phyloP scores from a whole-genome alignment of 495 filamentous ascomycete species.

The Hypomontagnella submonticulosa region DNA sequence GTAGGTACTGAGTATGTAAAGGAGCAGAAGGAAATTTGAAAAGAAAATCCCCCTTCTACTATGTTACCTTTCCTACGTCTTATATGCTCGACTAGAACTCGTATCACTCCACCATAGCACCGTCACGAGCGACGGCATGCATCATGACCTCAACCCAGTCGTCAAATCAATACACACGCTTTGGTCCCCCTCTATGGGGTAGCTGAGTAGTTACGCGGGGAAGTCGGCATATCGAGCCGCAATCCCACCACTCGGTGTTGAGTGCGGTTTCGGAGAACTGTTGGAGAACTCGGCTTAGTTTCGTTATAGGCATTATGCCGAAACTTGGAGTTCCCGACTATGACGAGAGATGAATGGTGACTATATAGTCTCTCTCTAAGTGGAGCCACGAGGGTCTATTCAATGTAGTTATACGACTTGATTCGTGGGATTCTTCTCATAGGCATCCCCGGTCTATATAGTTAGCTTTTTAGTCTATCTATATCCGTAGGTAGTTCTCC shows the following conservation, averaged over 20 bases:
- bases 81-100: conserved; percentile 2
- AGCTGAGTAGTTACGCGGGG: conserved; percentile 31
- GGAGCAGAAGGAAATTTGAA: not conserved
- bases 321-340: conserved; percentile 13
- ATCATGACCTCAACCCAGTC: conserved; percentile 13
- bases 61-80: not conserved
- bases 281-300: conserved; percentile 23
- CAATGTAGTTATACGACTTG: not conserved
- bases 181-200: conserved; percentile 11
- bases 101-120: conserved; percentile 8
- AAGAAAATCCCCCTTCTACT: not conserved
- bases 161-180: conserved; percentile 23
- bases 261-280: conserved; percentile 35
- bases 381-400: not conserved
- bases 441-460: not conserved
- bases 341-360: conserved; percentile 1
- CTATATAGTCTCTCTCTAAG: not conserved
- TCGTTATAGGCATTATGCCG: conserved; percentile 11
- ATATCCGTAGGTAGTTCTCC: conserved; percentile 2
- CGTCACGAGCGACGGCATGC: conserved; percentile 22
- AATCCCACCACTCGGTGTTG: conserved; percentile 20
- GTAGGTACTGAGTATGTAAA: no score
- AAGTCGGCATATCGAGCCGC: conserved; percentile 33
- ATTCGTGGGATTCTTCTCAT: not conserved
- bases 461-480: conserved; percentile 14